phyloP scores from a whole-genome alignment of 2,329 filamentous ascomycete genomes.

The Conoideocrella luteorostrata region DNA sequence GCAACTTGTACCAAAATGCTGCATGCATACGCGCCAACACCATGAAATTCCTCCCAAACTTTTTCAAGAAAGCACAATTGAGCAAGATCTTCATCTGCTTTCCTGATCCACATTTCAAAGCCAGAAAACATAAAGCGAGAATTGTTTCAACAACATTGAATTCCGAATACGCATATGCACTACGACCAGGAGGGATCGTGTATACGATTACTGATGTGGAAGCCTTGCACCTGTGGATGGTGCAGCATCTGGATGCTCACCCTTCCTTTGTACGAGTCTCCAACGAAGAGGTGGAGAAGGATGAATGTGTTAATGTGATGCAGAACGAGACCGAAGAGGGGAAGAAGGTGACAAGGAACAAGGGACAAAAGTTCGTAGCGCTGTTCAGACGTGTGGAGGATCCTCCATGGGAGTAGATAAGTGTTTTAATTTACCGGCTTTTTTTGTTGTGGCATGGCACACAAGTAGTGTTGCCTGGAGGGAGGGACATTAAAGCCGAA shows the following conservation, averaged over 20 bases:
- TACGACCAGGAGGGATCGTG: slow-evolving; percentile 75
- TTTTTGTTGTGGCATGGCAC: too few species aligned
- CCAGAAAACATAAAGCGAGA: slow-evolving; percentile 91
- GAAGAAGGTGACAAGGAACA: slow-evolving; percentile 90
- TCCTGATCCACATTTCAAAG: slow-evolving; percentile 96
- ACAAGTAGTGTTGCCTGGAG: too few species aligned
- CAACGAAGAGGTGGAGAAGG: slow-evolving; percentile 59
- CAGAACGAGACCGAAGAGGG: slow-evolving; percentile 86
- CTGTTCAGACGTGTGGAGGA: slow-evolving; percentile 77
- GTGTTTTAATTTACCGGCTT: too few species aligned
- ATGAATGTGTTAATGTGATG: slow-evolving; percentile 71
- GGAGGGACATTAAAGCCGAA: too few species aligned
- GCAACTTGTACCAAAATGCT: slow-evolving; percentile 71
- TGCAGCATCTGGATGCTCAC: slow-evolving; percentile 72
- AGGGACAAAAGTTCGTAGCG: slow-evolving; percentile 85
- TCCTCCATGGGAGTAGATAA: slow-evolving; percentile 59
- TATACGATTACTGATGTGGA: slow-evolving; percentile 98
- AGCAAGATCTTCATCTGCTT: slow-evolving; percentile 96
- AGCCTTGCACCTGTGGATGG: slow-evolving; percentile 91
- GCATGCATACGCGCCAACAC: slow-evolving; percentile 86
- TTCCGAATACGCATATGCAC: slow-evolving; percentile 86
- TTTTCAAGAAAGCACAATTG: slow-evolving; percentile 77
- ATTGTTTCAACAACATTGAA: slow-evolving; percentile 86
- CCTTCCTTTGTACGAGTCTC: slow-evolving; percentile 71
- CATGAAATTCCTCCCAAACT: slow-evolving; percentile 99